Conservation (phyloP, 495 filamentous ascomycete genomes). For the Darksidea phi region DNA sequence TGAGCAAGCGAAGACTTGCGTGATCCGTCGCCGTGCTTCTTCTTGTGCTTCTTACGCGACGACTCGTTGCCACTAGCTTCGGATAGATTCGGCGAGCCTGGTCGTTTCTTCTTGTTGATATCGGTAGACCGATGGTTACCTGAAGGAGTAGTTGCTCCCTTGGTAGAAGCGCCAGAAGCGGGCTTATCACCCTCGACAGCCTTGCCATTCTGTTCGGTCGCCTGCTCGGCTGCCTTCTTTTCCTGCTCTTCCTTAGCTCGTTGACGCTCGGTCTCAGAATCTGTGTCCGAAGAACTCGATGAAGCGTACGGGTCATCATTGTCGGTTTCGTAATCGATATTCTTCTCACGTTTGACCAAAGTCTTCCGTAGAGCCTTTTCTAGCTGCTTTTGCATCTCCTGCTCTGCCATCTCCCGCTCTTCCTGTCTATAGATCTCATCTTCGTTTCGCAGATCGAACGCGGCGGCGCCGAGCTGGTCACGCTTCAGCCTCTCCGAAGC, state of each 20-base stretch:
- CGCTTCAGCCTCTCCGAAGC: slow-evolving; percentile 79
- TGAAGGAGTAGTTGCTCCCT: slow-evolving; percentile 73
- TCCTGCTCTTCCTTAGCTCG: slow-evolving; percentile 65
- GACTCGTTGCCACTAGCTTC: slow-evolving; percentile 90
- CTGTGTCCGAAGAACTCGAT: slow-evolving; percentile 25
- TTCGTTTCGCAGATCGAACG: slow-evolving; percentile 65
- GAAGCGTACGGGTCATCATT: slow-evolving; percentile 73
- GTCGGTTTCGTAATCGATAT: slow-evolving; percentile 75
- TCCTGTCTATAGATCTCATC: slow-evolving; percentile 62
- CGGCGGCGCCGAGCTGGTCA: slow-evolving; percentile 81
- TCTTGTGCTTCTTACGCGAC: slow-evolving; percentile 83
- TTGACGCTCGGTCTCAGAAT: slow-evolving; percentile 35
- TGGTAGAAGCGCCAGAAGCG: slow-evolving; percentile 48
- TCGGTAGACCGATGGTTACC: slow-evolving; percentile 50
- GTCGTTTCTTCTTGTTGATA: slow-evolving; percentile 67
- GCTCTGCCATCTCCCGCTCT: slow-evolving; percentile 79
- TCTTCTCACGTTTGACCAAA: slow-evolving; percentile 78
- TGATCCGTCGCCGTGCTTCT: slow-evolving; percentile 46
- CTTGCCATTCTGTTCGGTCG: slow-evolving; percentile 58
- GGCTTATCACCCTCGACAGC: slow-evolving; percentile 45
- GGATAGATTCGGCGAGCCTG: slow-evolving; percentile 82
- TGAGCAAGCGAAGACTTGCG: slow-evolving; percentile 48
- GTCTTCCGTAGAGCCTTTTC: slow-evolving; percentile 70
- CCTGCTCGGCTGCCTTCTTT: slow-evolving; percentile 66
- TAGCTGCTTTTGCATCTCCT: slow-evolving; percentile 65